Percentiles rank a stretch among this genome's conserved stretches.
phyloP scores from a whole-genome alignment of 2,329 filamentous ascomycete genomes.

The Fusarium multiceps region DNA sequence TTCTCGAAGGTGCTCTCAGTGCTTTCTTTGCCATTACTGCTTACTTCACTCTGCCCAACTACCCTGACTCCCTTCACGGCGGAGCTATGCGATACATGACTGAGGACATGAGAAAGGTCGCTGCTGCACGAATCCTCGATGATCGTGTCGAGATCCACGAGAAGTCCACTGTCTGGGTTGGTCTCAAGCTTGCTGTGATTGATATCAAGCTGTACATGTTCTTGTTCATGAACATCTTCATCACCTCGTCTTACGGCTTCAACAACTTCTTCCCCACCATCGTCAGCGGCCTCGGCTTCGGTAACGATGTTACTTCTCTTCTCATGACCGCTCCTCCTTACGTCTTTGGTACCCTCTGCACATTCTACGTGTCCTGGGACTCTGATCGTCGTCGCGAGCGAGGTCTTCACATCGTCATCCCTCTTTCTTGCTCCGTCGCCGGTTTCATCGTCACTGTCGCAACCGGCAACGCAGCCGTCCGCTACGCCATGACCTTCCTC shows the following conservation, averaged over 20 bases:
- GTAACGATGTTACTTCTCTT: slow-evolving; percentile 60
- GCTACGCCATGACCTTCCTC: slow-evolving; percentile 42
- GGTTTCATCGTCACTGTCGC: slow-evolving; percentile 70
- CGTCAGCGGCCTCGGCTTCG: slow-evolving; percentile 67
- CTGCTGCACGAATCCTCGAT: slow-evolving; percentile 26
- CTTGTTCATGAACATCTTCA: slow-evolving; percentile 39
- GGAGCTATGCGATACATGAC: slow-evolving; percentile 33
- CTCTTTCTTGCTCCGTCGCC: slow-evolving; percentile 64
- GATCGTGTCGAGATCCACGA: slow-evolving; percentile 31
- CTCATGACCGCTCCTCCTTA: slow-evolving; percentile 69
- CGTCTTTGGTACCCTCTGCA: slow-evolving; percentile 64
- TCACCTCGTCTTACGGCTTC: slow-evolving; percentile 47
- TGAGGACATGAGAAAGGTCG: slow-evolving; percentile 33
- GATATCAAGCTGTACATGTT: slow-evolving; percentile 41
- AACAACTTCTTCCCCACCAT: slow-evolving; percentile 59
- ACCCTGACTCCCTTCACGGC: slow-evolving; percentile 17
- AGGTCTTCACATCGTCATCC: slow-evolving; percentile 68
- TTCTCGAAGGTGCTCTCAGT: slow-evolving; percentile 67
- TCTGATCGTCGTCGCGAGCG: slow-evolving; percentile 71
- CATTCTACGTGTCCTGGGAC: slow-evolving; percentile 69
- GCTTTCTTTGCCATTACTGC: slow-evolving; percentile 38
- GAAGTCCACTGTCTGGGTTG: slow-evolving; percentile 31
- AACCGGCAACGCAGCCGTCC: slow-evolving; percentile 54
- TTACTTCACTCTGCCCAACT: slow-evolving; percentile 41
- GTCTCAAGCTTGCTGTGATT: slow-evolving; percentile 33